A percentile compares a stretch with the other conserved stretches of the same genome.
Evolutionary conservation across 441 rosid genomes (phyloP).

Genomic region (Pelargonium myrrhifolium): DNA sequence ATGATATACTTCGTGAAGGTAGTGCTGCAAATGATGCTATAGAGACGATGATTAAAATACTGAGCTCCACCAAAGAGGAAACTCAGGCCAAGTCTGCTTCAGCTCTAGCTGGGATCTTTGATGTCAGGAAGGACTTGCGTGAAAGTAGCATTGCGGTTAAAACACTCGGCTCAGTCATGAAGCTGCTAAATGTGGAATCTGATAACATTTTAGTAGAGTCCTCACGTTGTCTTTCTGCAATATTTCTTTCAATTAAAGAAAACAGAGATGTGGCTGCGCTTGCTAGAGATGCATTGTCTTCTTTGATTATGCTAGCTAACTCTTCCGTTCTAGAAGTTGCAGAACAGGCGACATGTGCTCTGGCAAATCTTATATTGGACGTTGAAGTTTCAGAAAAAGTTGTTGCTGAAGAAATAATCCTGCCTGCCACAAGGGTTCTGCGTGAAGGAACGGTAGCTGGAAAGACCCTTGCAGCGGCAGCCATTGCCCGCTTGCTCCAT

Average conservation of each 20-base stretch:
- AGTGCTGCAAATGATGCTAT: constrained; percentile 99
- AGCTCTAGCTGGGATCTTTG: constrained; percentile 87
- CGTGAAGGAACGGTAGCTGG: constrained; percentile 90
- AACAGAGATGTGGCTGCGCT: constrained; percentile 87
- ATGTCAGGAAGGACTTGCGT: constrained; percentile 77
- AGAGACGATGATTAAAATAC: constrained; percentile 82
- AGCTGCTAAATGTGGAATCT: constrained; percentile 70
- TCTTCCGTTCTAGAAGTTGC: constrained; percentile 80
- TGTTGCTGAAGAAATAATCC: constrained; percentile 65
- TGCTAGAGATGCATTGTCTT: constrained; percentile 74
- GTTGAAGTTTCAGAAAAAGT: constrained; percentile 74
- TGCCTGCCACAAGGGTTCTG: constrained; percentile 88
- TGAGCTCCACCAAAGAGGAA: constrained; percentile 84
- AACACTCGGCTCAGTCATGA: constrained; percentile 66
- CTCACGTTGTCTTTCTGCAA: constrained; percentile 74
- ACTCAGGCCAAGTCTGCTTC: constrained; percentile 96
- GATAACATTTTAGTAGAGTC: constrained; percentile 75
- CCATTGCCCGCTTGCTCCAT: constrained; percentile 82
- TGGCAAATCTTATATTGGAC: constrained; percentile 96
- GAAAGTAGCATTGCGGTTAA: constrained; percentile 81
- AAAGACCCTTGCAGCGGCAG: constrained; percentile 95
- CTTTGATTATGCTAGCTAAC: constrained; percentile 62
- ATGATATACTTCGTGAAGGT: constrained; percentile 81
- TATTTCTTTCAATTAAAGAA: constrained; percentile 87
- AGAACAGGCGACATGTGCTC: constrained; percentile 92